Percentiles rank a stretch among this genome's conserved stretches.
Conservation (phyloP, 1,284 basidiomycete genomes). For the Pisolithus thermaeus region DNA sequence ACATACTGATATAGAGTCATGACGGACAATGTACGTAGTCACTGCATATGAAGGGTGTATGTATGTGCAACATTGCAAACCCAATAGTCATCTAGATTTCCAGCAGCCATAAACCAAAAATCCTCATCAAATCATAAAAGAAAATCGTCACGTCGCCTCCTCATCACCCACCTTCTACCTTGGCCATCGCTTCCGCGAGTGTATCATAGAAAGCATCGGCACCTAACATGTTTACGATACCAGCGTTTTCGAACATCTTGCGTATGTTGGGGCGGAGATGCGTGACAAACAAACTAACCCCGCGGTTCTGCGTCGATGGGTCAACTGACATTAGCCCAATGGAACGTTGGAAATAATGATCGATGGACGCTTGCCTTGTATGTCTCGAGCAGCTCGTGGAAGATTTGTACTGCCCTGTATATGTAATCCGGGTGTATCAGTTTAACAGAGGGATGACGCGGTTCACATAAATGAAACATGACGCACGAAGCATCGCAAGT, state of each 20-base stretch:
- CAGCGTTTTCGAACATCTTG: conserved; percentile 61
- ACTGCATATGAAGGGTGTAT: too few relatives aligned
- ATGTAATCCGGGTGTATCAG: conserved; percentile 1
- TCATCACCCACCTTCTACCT: conserved; percentile 29
- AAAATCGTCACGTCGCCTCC: not conserved
- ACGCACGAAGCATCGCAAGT: conserved; percentile 79
- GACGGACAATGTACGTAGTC: too few relatives aligned
- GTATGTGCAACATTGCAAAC: not conserved
- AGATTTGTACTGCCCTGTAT: conserved; percentile 75
- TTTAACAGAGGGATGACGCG: not conserved
- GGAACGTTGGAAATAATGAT: too few relatives aligned
- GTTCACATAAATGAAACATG: conserved; percentile 9
- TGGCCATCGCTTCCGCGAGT: conserved; percentile 59
- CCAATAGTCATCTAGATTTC: too few relatives aligned
- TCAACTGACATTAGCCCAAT: too few relatives aligned
- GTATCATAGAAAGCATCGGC: conserved; percentile 64
- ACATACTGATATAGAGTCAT: too few relatives aligned
- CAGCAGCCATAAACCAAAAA: too few relatives aligned
- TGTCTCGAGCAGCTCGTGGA: conserved; percentile 73
- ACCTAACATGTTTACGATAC: conserved; percentile 56
- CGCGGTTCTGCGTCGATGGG: conserved; percentile 44
- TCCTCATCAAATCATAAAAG: too few relatives aligned
- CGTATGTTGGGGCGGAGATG: conserved; percentile 60
- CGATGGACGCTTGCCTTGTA: conserved; percentile 49
- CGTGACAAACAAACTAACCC: conserved; percentile 73